Conservation (phyloP, 768 basidiomycete genomes). For the Lentinula sp. region DNA sequence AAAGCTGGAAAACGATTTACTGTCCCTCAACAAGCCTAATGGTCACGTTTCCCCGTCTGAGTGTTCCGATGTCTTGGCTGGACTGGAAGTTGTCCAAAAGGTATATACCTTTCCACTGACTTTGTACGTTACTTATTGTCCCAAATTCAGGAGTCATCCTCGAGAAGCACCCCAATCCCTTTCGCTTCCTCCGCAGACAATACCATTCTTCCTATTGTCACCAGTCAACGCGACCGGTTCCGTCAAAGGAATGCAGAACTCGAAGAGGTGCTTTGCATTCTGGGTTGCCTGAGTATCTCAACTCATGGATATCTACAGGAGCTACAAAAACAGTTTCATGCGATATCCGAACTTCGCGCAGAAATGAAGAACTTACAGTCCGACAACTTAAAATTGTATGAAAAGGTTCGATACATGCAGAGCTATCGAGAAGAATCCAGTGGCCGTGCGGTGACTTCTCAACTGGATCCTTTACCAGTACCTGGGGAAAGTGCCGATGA, state of each 20-base stretch:
- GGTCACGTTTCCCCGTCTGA: slow-evolving; percentile 25
- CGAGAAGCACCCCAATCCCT: slow-evolving; percentile 59
- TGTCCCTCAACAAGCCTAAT: slow-evolving; percentile 62
- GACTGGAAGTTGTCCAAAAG: slow-evolving; percentile 67
- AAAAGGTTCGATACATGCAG: slow-evolving; percentile 99
- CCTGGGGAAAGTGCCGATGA: slow-evolving; percentile 50
- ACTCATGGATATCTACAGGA: slow-evolving; percentile 44
- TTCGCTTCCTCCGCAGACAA: slow-evolving; percentile 78
- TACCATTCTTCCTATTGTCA: slow-evolving; percentile 97
- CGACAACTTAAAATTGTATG: slow-evolving; percentile 96
- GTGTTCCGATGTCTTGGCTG: slow-evolving; percentile 54
- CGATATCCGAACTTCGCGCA: slow-evolving; percentile 87
- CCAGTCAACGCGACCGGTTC: slow-evolving; percentile 96
- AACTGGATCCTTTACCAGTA: slow-evolving; percentile 62
- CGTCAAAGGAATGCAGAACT: slow-evolving; percentile 94
- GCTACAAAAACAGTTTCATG: slow-evolving; percentile 90
- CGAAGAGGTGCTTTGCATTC: slow-evolving; percentile 64
- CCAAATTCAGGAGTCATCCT: slow-evolving; percentile 22
- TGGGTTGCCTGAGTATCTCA: neutral
- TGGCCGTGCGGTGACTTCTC: slow-evolving; percentile 48
- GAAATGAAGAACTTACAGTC: slow-evolving; percentile 90
- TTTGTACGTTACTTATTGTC: slow-evolving; percentile 2
- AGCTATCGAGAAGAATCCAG: slow-evolving; percentile 80
- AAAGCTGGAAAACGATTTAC: slow-evolving; percentile 84
- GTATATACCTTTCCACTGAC: slow-evolving; percentile 9